Base-by-base conservation (phyloP, 495 filamentous ascomycete genomes). In the Aspergillus olivimuriae region DNA sequence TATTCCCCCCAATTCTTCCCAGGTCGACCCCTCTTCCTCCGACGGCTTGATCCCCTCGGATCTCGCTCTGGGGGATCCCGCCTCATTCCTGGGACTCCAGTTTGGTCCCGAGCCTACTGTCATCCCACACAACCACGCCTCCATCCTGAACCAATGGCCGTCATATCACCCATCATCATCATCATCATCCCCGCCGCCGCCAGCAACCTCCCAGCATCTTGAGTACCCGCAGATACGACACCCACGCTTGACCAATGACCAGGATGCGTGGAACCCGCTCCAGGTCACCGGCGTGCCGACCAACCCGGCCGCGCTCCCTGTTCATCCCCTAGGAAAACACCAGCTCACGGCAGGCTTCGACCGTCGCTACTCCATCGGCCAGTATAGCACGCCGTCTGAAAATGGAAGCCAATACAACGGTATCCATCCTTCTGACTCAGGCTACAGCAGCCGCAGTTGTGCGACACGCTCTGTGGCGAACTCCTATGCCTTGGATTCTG, bases 401-500 rank as follows among this genome's bases (percentile, higher is more conserved):
- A 68, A 62, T 34, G 81, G 71, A 22, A 78, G 76, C 16, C 65
- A 78, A 43, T 66, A 61, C 28, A 72, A 70, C 22, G 66, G 69
- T 12, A 63, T 67, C 8, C 52, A 70, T 18, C 63, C 67, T 2
- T 76, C 72, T 1, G 83, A 87, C 52, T 86, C 83, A 5, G 82
- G 76, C 11, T 86, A 86, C 55, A 76, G 69, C 8, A 82, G 74
- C 41, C 57, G 52, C 4, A 73, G 60, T 34, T 55, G 63, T 38
- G 65, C 68, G 0, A 70, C 74, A 9, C 65, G 60, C 7, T 82
- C 79, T 0, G 63, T 74, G 6, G 50, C 57, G 16, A 48, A 55
- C 2, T 55, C 58, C 0, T 61, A 62, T 45, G 54, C 58, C 2
- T 30, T 60, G 4, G 62, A 65, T 19, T 54, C 51, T 10, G 46